phyloP scores from a whole-genome alignment of 164 flowering plant species.

The Chimonanthus praecox region DNA sequence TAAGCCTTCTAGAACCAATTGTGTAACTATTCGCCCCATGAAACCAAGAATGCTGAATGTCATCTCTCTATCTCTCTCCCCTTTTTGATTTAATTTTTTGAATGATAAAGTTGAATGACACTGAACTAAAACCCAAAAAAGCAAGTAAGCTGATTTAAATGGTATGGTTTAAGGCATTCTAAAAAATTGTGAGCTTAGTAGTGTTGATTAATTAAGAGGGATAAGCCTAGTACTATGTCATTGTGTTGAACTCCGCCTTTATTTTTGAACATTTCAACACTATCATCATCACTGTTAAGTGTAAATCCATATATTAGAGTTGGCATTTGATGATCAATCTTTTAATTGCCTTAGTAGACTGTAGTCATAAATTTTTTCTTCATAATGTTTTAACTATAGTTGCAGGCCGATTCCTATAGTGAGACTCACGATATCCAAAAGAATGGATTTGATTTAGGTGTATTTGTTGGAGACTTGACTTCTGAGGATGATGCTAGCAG shows the following conservation, averaged over 20 bases:
- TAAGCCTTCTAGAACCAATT: neutral
- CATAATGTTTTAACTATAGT: slow-evolving; percentile 1
- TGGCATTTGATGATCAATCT: neutral
- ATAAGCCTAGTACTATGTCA: neutral
- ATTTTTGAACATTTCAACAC: neutral
- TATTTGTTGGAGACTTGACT: slow-evolving; percentile 78
- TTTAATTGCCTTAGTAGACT: neutral
- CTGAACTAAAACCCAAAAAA: neutral
- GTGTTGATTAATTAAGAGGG: neutral
- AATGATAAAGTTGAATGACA: neutral
- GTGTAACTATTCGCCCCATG: neutral
- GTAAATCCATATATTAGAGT: too few relatives aligned
- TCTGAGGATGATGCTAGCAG: slow-evolving; percentile 72
- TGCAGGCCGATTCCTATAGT: slow-evolving; percentile 25
- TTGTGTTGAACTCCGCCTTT: neutral
- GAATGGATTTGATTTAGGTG: slow-evolving; percentile 59
- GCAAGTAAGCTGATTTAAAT: neutral
- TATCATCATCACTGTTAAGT: neutral
- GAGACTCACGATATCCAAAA: slow-evolving; percentile 35
- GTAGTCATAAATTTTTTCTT: neutral
- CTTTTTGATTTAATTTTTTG: neutral
- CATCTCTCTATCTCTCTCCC: neutral
- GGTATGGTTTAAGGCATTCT: neutral
- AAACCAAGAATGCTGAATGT: neutral
- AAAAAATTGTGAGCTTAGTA: neutral